phyloP scores from a whole-genome alignment of 352 stramenopile species.

The Globisporangium nunn region DNA sequence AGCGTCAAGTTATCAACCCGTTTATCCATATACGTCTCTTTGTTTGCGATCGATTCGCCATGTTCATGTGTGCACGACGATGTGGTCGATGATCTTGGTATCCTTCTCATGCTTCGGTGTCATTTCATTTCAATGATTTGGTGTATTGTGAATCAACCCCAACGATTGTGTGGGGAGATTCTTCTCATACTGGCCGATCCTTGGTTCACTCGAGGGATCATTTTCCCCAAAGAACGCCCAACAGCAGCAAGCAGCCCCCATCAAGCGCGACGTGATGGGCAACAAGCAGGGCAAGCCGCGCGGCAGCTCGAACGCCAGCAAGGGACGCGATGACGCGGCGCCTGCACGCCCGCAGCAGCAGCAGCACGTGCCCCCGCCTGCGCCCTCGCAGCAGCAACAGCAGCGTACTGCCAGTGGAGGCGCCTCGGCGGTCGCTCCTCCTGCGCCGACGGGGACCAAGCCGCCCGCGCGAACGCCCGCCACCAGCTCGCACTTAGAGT shows the following conservation, averaged over 20 bases:
- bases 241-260: background rate
- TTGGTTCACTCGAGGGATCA: background rate
- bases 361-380: background rate
- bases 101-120: too few relatives aligned
- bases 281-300: conserved; percentile 79
- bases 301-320: conserved; percentile 16
- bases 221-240: conserved; percentile 37
- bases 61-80: too few relatives aligned
- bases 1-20: background rate
- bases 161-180: too few relatives aligned
- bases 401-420: background rate
- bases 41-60: too few relatives aligned
- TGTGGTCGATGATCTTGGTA: too few relatives aligned
- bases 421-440: conserved; percentile 8
- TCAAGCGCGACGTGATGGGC: conserved; percentile 32
- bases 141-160: background rate
- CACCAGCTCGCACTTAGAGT: conserved; percentile 44
- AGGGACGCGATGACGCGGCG: conserved; percentile 13
- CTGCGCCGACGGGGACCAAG: conserved; percentile 7
- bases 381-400: background rate
- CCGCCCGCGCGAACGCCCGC: conserved; percentile 13
- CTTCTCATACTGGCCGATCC: background rate
- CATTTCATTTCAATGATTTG: too few relatives aligned
- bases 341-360: conserved; percentile 6
- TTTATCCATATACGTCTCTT: background rate